Conservation (phyloP, 768 basidiomycete genomes). For the Rhodotorula diobovata region DNA sequence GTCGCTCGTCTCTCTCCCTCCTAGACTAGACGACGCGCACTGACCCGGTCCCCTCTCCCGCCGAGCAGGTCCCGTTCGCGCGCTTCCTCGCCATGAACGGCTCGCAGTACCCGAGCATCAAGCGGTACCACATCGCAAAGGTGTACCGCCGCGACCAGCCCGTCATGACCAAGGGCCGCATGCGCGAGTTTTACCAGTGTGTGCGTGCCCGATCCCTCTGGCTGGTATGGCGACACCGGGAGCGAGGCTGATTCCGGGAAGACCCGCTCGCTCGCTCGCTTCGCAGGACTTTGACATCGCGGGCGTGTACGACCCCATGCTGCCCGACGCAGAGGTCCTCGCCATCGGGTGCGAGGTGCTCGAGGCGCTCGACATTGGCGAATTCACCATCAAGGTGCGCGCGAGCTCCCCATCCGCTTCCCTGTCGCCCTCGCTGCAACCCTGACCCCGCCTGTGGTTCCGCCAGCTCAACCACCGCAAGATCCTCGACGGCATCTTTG, state of each 20-base stretch:
- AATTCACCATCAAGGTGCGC: conserved; percentile 82
- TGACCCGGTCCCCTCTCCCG: not conserved
- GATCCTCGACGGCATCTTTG: conserved; percentile 93
- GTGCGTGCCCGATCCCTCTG: conserved; percentile 52
- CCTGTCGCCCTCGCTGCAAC: no score
- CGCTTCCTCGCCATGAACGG: conserved; percentile 92
- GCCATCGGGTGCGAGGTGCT: conserved; percentile 75
- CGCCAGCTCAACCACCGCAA: conserved; percentile 86
- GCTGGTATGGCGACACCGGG: no score
- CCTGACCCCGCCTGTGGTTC: not conserved
- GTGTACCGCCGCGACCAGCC: conserved; percentile 95
- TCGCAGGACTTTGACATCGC: conserved; percentile 91
- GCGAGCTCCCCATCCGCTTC: not conserved
- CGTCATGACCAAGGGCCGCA: conserved; percentile 93
- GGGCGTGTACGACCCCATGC: conserved; percentile 91
- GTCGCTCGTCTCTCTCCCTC: not conserved
- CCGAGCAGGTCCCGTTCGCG: conserved; percentile 69
- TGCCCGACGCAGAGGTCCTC: conserved; percentile 89
- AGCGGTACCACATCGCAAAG: conserved; percentile 98
- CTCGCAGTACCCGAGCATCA: conserved; percentile 60
- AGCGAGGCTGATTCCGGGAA: not conserved
- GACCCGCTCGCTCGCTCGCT: not conserved
- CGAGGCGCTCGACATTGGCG: conserved; percentile 78
- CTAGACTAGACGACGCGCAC: not conserved
- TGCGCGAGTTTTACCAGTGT: conserved; percentile 98